These are phyloP conservation scores for Arabidopsis suecica DNA, from an alignment of 345 rosid species.

Conservation along the genomic window DNA sequence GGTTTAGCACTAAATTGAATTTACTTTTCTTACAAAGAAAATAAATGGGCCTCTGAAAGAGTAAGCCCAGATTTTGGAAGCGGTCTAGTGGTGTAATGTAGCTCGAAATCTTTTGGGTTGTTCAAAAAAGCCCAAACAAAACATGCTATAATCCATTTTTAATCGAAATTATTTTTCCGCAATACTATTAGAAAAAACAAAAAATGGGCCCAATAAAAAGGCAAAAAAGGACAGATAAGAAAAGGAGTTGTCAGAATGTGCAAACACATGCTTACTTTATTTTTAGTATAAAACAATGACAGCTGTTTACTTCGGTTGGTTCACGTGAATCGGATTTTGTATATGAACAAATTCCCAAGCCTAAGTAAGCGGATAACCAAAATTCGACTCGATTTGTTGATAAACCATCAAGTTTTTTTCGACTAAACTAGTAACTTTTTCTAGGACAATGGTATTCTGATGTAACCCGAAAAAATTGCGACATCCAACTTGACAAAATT, in stretches of 20 bases:
- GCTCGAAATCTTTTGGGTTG: not conserved
- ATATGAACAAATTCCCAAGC: not conserved
- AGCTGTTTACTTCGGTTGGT: slow-evolving; percentile 40
- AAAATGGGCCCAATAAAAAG: slow-evolving; percentile 12
- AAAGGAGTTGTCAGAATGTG: slow-evolving; percentile 47
- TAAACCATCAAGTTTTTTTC: not conserved
- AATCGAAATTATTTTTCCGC: not conserved
- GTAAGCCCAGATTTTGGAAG: not conserved
- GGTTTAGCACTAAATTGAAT: not conserved
- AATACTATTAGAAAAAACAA: not conserved
- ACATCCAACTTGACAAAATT: slow-evolving; percentile 23
- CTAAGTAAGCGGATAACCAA: not conserved
- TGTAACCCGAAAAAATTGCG: not conserved
- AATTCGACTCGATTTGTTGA: not conserved
- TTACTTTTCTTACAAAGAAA: not conserved
- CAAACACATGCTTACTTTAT: slow-evolving; percentile 40
- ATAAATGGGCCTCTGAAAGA: slow-evolving; percentile 4
- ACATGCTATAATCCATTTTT: not conserved
- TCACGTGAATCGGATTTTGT: slow-evolving; percentile 38
- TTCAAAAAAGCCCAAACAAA: not conserved
- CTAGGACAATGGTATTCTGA: not conserved
- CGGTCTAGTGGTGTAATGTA: not conserved
- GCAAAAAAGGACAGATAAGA: slow-evolving; percentile 38
- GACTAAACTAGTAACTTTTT: not conserved
- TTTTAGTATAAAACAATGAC: slow-evolving; percentile 31